Percentiles rank a stretch among this genome's conserved stretches.
Evolutionary conservation across 1,139 yeast species (phyloP).

Genomic region (Kodamaea plutei): DNA sequence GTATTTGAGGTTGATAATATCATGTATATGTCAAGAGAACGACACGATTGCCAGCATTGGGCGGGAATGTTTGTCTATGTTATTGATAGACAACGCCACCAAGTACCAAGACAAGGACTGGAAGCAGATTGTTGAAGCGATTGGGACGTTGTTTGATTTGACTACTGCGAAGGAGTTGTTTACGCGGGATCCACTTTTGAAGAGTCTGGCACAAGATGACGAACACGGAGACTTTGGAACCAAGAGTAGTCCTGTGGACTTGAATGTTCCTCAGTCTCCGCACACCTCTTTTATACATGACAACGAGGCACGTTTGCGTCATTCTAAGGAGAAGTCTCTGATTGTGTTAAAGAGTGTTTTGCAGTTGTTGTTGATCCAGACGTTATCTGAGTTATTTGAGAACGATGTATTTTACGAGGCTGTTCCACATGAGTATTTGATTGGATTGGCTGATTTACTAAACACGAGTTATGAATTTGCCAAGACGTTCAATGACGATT

Average conservation of each 20-base stretch:
- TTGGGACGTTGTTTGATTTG: slow-evolving; percentile 64
- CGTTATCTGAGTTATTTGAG: slow-evolving; percentile 73
- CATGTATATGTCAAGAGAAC: slow-evolving; percentile 94
- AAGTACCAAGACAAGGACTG: slow-evolving; percentile 68
- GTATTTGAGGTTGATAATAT: slow-evolving; percentile 68
- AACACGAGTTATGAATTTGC: slow-evolving; percentile 77
- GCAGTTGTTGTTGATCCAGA: slow-evolving; percentile 84
- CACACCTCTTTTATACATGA: slow-evolving; percentile 15
- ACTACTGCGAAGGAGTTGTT: slow-evolving; percentile 88
- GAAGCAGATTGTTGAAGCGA: slow-evolving; percentile 62
- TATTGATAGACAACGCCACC: slow-evolving; percentile 69
- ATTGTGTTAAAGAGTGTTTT: slow-evolving; percentile 91
- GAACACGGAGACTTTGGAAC: slow-evolving; percentile 4
- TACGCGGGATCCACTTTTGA: slow-evolving; percentile 58
- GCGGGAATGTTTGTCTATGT: slow-evolving; percentile 76
- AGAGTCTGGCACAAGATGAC: slow-evolving; percentile 1
- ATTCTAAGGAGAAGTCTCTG: slow-evolving; percentile 57
- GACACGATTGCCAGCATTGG: slow-evolving; percentile 96
- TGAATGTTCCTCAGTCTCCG: slow-evolving; percentile 12
- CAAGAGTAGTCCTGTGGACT: slow-evolving; percentile 7
- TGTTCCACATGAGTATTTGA: slow-evolving; percentile 63
- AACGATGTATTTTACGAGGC: slow-evolving; percentile 64
- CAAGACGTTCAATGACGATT: slow-evolving; percentile 80
- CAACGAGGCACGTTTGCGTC: slow-evolving; percentile 24
- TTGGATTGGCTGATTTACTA: slow-evolving; percentile 57